Percentiles rank a stretch among this genome's conserved stretches.
Conservation (phyloP, 2,329 filamentous ascomycete genomes). For the Fusarium musae region DNA sequence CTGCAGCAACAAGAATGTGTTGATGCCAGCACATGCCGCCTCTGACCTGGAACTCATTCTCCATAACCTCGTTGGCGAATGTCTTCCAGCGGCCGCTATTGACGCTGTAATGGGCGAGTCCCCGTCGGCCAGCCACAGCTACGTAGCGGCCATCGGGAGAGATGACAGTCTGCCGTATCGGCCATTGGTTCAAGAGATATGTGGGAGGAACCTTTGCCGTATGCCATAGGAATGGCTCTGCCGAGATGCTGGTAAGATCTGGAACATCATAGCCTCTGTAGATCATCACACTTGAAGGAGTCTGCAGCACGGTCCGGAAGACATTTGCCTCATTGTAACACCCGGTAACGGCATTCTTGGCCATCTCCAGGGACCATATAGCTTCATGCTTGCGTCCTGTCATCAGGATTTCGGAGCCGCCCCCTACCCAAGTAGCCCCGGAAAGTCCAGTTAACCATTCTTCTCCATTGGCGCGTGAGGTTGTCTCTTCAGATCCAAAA, state of each 20-base stretch:
- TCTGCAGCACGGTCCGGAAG: slow-evolving; percentile 88
- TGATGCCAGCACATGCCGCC: slow-evolving; percentile 99
- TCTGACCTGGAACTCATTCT: slow-evolving; percentile 91
- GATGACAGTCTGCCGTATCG: slow-evolving; percentile 85
- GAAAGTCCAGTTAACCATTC: slow-evolving; percentile 84
- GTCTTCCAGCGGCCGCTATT: slow-evolving; percentile 96
- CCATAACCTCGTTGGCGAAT: slow-evolving; percentile 81
- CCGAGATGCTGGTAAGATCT: slow-evolving; percentile 90
- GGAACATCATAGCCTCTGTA: slow-evolving; percentile 94
- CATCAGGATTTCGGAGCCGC: slow-evolving; percentile 86
- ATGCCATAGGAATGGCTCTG: slow-evolving; percentile 95
- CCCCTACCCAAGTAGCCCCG: slow-evolving; percentile 86
- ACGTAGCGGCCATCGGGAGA: slow-evolving; percentile 94
- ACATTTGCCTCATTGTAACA: slow-evolving; percentile 94
- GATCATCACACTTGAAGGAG: slow-evolving; percentile 86
- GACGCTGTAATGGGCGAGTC: slow-evolving; percentile 94
- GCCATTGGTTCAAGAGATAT: slow-evolving; percentile 94
- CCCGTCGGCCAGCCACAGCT: slow-evolving; percentile 92
- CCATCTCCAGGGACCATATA: slow-evolving; percentile 90
- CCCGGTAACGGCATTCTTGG: slow-evolving; percentile 89
- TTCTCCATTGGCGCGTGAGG: slow-evolving; percentile 77
- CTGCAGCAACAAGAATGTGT: slow-evolving; percentile 90
- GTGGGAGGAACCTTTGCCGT: slow-evolving; percentile 84
- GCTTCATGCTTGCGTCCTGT: slow-evolving; percentile 77
- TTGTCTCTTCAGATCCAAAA: slow-evolving; percentile 75